Evolutionary conservation across 1,284 basidiomycete species (phyloP).

Genomic region (Microbotryum lychnidis-dioicae): DNA sequence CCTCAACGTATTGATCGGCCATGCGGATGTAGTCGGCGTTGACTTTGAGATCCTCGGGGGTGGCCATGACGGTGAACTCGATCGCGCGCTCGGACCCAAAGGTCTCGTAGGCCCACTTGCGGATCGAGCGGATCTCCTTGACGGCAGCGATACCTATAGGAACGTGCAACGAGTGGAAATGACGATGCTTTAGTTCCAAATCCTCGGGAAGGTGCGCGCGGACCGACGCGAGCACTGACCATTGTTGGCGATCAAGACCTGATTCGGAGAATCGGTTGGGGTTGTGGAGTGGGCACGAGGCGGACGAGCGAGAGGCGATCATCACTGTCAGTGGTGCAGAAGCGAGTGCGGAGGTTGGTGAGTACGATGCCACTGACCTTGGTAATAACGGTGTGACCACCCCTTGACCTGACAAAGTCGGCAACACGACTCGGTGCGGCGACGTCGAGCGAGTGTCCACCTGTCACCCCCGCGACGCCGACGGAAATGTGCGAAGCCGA

Average conservation of each 20-base stretch:
- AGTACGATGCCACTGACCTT: conserved; percentile 55
- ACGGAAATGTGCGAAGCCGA: no score
- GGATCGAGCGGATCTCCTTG: conserved; percentile 96
- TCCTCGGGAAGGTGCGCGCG: neutral
- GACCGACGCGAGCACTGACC: conserved; percentile 49
- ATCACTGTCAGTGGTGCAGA: conserved; percentile 4
- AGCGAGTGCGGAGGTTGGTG: neutral
- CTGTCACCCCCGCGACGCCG: conserved; percentile 44
- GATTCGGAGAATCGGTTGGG: conserved; percentile 3
- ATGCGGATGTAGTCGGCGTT: conserved; percentile 99
- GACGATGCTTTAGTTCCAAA: neutral
- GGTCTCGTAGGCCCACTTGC: conserved; percentile 99
- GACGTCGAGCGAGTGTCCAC: conserved; percentile 81
- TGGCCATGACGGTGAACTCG: conserved; percentile 99
- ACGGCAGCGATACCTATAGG: conserved; percentile 85
- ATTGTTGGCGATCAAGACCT: conserved; percentile 96
- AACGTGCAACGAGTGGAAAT: neutral
- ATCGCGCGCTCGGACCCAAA: conserved; percentile 93
- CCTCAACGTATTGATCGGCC: conserved; percentile 98
- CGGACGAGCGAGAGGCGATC: neutral
- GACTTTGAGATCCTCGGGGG: conserved; percentile 88
- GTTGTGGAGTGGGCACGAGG: neutral
- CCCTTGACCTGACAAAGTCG: conserved; percentile 85
- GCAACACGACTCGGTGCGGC: conserved; percentile 70
- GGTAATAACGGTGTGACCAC: conserved; percentile 97